A percentile compares a stretch with the other conserved stretches of the same genome.
phyloP scores from a whole-genome alignment of 225 moss, liverwort and hornwort species.

The Takakia lepidozioides region DNA sequence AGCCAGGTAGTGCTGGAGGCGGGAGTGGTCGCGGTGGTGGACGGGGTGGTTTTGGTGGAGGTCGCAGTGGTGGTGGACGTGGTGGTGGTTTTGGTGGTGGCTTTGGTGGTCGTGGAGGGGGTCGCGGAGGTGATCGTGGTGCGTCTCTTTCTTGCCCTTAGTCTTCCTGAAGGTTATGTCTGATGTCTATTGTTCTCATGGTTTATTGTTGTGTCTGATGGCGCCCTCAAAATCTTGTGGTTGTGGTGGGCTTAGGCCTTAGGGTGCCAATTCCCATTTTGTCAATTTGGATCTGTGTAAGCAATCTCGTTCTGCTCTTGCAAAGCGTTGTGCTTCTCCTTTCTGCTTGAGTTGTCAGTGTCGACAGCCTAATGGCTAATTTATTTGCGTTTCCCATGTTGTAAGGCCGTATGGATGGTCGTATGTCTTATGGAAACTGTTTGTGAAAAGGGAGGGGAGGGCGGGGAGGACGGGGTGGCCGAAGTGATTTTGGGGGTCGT shows the following conservation, averaged over 20 bases:
- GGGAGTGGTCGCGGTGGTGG: slow-evolving; percentile 26
- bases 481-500: slow-evolving; percentile 40
- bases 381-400: too few relatives aligned
- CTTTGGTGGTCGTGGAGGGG: slow-evolving; percentile 43
- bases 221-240: too few relatives aligned
- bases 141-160: slow-evolving; percentile 1
- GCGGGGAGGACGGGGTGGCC: slow-evolving; percentile 45
- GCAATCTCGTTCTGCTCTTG: too few relatives aligned
- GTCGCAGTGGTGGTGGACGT: slow-evolving; percentile 28
- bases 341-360: too few relatives aligned
- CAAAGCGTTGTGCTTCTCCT: too few relatives aligned
- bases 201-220: too few relatives aligned
- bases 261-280: too few relatives aligned
- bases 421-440: too few relatives aligned
- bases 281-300: too few relatives aligned
- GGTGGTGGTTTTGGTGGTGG: slow-evolving; percentile 43
- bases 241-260: too few relatives aligned
- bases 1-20: slow-evolving; percentile 31
- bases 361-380: too few relatives aligned
- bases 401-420: too few relatives aligned
- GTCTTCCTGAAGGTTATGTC: background rate
- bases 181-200: background rate
- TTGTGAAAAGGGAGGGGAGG: slow-evolving; percentile 9
- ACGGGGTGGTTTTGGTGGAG: slow-evolving; percentile 31
- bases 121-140: slow-evolving; percentile 47